Conservation (phyloP, 1,284 basidiomycete genomes). For the Puccinia polysora region DNA sequence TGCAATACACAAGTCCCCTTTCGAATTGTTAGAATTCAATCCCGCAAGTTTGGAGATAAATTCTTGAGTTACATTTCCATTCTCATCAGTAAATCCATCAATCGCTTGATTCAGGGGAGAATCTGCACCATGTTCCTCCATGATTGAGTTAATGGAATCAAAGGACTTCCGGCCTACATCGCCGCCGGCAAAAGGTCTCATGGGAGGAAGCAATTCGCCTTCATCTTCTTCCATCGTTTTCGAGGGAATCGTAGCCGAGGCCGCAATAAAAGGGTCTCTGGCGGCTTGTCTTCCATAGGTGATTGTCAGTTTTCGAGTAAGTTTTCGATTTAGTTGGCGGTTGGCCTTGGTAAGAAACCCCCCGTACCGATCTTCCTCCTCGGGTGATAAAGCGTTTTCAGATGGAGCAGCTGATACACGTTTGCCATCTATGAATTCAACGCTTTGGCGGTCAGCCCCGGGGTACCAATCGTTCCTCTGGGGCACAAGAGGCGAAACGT, state of each 20-base stretch:
- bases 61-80: conserved; percentile 79
- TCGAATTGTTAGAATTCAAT: conserved; percentile 77
- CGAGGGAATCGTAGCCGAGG: neutral
- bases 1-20: conserved; percentile 82
- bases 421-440: neutral
- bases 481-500: neutral
- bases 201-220: conserved; percentile 36
- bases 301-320: conserved; percentile 38
- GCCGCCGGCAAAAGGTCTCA: conserved; percentile 30
- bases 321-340: conserved; percentile 33
- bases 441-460: neutral
- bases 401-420: conserved; percentile 33
- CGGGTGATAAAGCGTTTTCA: neutral
- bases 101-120: conserved; percentile 88
- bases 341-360: conserved; percentile 42
- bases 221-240: neutral
- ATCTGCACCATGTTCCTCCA: conserved; percentile 73
- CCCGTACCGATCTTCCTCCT: conserved; percentile 39
- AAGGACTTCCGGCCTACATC: conserved; percentile 57
- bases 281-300: conserved; percentile 41
- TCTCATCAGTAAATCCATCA: conserved; percentile 78
- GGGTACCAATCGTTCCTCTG: neutral
- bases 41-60: conserved; percentile 78
- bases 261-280: conserved; percentile 40
- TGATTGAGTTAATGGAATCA: conserved; percentile 79